Conservation (phyloP, 2,329 filamentous ascomycete genomes). For the Talaromyces sp. region DNA sequence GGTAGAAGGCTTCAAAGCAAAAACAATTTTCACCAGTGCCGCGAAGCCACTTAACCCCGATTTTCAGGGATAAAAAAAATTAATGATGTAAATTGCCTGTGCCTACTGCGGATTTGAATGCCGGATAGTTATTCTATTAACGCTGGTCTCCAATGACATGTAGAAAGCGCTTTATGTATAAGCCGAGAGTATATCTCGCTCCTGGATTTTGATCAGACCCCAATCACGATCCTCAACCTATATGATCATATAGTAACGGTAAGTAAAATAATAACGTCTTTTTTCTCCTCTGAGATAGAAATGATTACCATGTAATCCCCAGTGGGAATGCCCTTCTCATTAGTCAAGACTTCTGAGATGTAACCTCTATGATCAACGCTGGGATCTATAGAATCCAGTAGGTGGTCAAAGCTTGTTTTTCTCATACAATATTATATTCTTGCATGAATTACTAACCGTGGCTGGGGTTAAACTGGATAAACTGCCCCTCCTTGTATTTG, state of each 20-base stretch:
- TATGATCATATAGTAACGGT: background rate
- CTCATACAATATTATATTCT: background rate
- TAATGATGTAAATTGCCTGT: background rate
- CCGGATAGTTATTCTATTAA: background rate
- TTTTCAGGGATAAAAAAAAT: background rate
- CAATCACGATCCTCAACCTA: slow-evolving; percentile 12
- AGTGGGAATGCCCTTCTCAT: slow-evolving; percentile 3
- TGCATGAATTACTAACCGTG: background rate
- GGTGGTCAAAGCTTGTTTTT: background rate
- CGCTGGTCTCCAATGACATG: background rate
- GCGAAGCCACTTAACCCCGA: background rate
- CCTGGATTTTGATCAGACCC: slow-evolving; percentile 7
- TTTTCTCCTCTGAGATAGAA: background rate
- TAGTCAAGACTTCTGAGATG: slow-evolving; percentile 7
- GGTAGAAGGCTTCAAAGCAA: background rate
- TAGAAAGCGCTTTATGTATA: slow-evolving; percentile 1
- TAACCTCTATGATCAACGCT: slow-evolving; percentile 11
- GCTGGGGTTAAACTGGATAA: background rate
- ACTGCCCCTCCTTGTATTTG: background rate
- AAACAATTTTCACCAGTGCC: background rate
- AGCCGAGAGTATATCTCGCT: slow-evolving; percentile 7
- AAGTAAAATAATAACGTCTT: background rate
- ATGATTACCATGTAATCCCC: slow-evolving; percentile 4
- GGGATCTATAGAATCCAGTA: slow-evolving; percentile 4
- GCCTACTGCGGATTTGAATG: background rate